Evolutionary conservation across 495 filamentous ascomycete species (phyloP).

Genomic region (Rhizodiscina lignyota): DNA sequence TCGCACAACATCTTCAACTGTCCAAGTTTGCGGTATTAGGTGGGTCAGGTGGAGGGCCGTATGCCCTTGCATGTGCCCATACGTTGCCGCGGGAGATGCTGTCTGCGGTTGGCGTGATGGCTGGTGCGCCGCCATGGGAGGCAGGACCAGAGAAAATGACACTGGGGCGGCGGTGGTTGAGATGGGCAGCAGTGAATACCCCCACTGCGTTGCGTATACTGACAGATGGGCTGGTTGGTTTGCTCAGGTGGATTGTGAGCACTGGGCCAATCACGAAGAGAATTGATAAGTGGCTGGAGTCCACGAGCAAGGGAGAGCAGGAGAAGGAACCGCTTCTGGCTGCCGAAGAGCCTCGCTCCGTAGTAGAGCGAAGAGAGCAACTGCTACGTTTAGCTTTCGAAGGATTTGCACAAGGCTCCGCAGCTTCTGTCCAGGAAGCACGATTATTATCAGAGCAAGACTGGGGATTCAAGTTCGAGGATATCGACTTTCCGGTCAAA

Average conservation of each 20-base stretch:
- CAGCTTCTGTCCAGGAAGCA: constrained; percentile 15
- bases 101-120: constrained; percentile 20
- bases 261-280: constrained; percentile 3
- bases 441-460: constrained; percentile 12
- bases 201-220: constrained; percentile 1
- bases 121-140: constrained; percentile 19
- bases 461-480: constrained; percentile 22
- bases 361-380: neutral
- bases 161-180: constrained; percentile 1
- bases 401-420: constrained; percentile 17
- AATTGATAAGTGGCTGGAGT: constrained; percentile 9
- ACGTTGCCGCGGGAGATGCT: constrained; percentile 19
- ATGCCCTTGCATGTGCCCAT: constrained; percentile 28
- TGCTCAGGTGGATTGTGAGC: constrained; percentile 3
- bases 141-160: constrained; percentile 13
- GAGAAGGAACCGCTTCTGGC: neutral
- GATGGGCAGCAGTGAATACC: constrained; percentile 3
- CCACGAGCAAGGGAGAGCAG: constrained; percentile 1
- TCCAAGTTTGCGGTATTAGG: constrained; percentile 27
- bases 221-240: constrained; percentile 2
- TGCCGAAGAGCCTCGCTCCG: neutral
- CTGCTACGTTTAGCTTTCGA: constrained; percentile 9
- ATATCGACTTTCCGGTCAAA: constrained; percentile 15
- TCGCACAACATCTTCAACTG: constrained; percentile 22
- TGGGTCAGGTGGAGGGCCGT: constrained; percentile 29